These are phyloP conservation scores for Persicaria tinctoria DNA, from an alignment of 148 eudicot genomes.

Conservation along the genomic window DNA sequence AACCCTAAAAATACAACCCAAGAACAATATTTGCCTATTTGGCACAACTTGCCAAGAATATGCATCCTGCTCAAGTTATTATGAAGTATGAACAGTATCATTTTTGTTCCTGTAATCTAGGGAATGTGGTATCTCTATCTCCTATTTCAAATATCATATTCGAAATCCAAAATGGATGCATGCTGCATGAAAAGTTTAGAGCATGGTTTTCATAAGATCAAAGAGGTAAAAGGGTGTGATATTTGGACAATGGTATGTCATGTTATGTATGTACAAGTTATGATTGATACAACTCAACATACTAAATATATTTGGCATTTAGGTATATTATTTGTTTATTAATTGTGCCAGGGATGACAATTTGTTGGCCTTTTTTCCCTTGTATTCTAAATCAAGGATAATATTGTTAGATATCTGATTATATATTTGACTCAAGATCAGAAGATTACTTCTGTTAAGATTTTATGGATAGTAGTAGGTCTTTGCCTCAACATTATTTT, in stretches of 20 bases:
- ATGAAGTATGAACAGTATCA: not conserved
- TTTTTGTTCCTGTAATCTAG: constrained; percentile 3
- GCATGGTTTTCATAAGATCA: not conserved
- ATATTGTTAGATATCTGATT: too few species aligned
- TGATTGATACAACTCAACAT: not conserved
- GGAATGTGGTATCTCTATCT: not conserved
- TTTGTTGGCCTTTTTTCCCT: not conserved
- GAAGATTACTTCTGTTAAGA: too few species aligned
- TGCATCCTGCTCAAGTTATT: not conserved
- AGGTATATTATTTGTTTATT: not conserved
- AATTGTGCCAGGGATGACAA: not conserved
- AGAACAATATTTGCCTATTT: not conserved
- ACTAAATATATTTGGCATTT: not conserved
- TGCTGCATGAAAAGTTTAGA: not conserved
- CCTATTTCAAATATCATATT: not conserved
- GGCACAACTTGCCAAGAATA: not conserved
- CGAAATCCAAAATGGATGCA: not conserved
- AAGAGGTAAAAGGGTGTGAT: not conserved
- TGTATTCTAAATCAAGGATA: not conserved
- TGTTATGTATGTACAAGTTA: not conserved
- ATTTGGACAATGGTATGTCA: not conserved
- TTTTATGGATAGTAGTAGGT: too few species aligned
- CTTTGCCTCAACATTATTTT: too few species aligned
- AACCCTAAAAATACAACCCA: too few species aligned
- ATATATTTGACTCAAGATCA: too few species aligned